A percentile compares a stretch with the other conserved stretches of the same genome.
phyloP scores from a whole-genome alignment of 163 green algal genomes.

The Chloroidium sp. region DNA sequence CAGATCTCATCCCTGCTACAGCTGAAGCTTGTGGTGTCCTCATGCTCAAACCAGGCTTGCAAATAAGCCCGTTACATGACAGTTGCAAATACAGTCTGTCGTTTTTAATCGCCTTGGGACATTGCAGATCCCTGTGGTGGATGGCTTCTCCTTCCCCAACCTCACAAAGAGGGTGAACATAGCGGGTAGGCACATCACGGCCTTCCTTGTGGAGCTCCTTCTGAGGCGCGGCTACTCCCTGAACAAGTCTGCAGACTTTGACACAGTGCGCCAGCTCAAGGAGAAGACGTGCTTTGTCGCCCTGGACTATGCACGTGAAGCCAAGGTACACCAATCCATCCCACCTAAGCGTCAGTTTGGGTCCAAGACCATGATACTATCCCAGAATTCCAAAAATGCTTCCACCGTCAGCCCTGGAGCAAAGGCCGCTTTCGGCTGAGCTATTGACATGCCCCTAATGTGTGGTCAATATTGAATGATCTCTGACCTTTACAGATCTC shows the following conservation, averaged over 20 bases:
- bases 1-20: too few species aligned
- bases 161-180: slow-evolving; percentile 51
- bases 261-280: slow-evolving; percentile 59
- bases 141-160: slow-evolving; percentile 64
- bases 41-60: too few species aligned
- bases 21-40: too few species aligned
- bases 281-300: slow-evolving; percentile 68
- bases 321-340: slow-evolving; percentile 25
- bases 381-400: too few species aligned
- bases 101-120: neutral
- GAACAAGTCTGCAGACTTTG: slow-evolving; percentile 40
- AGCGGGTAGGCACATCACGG: slow-evolving; percentile 59
- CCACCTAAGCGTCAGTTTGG: too few species aligned
- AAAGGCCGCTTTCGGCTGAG: too few species aligned
- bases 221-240: slow-evolving; percentile 41
- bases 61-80: slow-evolving; percentile 1
- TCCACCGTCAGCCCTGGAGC: too few species aligned
- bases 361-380: too few species aligned
- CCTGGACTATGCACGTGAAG: slow-evolving; percentile 51
- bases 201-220: slow-evolving; percentile 65
- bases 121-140: slow-evolving; percentile 59
- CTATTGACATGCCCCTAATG: too few species aligned
- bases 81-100: neutral
- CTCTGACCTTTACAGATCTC: too few species aligned
- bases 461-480: too few species aligned